Evolutionary conservation across 352 stramenopile species (phyloP).

Genomic region (Phytophthora meadii): DNA sequence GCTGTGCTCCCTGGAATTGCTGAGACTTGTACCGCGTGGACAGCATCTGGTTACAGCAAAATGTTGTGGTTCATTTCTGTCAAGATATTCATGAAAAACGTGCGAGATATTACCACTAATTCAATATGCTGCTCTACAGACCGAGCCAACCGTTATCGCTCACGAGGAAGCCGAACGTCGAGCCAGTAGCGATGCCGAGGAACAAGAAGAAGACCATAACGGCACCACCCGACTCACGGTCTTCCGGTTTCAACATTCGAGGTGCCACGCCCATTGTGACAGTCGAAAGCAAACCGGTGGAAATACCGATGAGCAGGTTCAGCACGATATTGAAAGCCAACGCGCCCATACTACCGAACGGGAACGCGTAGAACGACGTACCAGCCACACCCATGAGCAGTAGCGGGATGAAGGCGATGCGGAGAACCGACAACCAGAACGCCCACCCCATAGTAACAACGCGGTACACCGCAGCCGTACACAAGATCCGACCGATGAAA

Average conservation of each 20-base stretch:
- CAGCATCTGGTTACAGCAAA: slow-evolving; percentile 10
- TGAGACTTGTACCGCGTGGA: slow-evolving; percentile 21
- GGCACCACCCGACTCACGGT: slow-evolving; percentile 61
- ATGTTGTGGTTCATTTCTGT: neutral
- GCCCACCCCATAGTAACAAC: slow-evolving; percentile 56
- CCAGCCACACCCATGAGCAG: slow-evolving; percentile 68
- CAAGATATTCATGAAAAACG: slow-evolving; percentile 4
- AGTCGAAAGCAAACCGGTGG: slow-evolving; percentile 64
- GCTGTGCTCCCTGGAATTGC: slow-evolving; percentile 3
- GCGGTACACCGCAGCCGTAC: slow-evolving; percentile 51
- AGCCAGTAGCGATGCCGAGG: slow-evolving; percentile 53
- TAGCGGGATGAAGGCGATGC: slow-evolving; percentile 61
- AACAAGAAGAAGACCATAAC: slow-evolving; percentile 73
- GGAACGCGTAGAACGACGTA: slow-evolving; percentile 65
- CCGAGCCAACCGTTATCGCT: slow-evolving; percentile 57
- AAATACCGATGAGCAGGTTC: slow-evolving; percentile 62
- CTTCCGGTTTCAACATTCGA: slow-evolving; percentile 56
- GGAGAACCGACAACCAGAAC: slow-evolving; percentile 46
- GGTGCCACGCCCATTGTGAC: slow-evolving; percentile 68
- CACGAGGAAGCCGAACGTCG: slow-evolving; percentile 61
- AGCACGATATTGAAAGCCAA: slow-evolving; percentile 54
- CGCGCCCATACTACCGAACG: slow-evolving; percentile 27
- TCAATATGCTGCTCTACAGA: slow-evolving; percentile 29
- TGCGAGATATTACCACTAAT: neutral
- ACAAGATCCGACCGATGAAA: slow-evolving; percentile 63